Evolutionary conservation across 495 filamentous ascomycete species (phyloP).

Genomic region (Thozetella sp.): DNA sequence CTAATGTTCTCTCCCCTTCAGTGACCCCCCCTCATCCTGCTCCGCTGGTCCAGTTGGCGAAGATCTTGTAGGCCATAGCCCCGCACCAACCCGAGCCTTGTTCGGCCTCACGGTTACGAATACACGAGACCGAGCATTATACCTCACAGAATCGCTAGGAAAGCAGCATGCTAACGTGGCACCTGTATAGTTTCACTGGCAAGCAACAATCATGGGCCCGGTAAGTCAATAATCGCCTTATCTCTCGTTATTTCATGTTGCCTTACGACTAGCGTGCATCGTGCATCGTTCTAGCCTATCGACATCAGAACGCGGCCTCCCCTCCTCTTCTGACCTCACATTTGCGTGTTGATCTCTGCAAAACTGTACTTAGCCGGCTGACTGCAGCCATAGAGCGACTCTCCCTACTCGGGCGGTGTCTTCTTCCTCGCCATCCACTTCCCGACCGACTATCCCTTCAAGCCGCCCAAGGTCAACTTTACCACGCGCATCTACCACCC

Average conservation of each 20-base stretch:
- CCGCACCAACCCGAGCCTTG: constrained; percentile 12
- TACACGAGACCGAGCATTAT: neutral
- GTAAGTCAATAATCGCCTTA: constrained; percentile 68
- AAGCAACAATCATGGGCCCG: constrained; percentile 99
- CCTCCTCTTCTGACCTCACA: constrained; percentile 9
- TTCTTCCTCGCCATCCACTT: constrained; percentile 99
- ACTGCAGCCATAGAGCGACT: constrained; percentile 68
- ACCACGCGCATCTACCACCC: constrained; percentile 99
- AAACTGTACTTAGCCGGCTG: constrained; percentile 20
- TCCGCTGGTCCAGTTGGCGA: constrained; percentile 95
- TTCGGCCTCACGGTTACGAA: neutral
- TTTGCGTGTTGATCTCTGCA: neutral
- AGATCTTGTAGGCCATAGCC: constrained; percentile 79
- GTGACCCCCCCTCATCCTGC: constrained; percentile 98
- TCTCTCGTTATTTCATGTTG: constrained; percentile 1
- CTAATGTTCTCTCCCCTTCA: constrained; percentile 49
- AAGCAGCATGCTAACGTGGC: constrained; percentile 5
- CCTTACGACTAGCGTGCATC: no score
- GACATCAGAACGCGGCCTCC: neutral
- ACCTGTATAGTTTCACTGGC: constrained; percentile 89
- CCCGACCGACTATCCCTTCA: constrained; percentile 99
- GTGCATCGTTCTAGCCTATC: no score
- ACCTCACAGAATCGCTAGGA: constrained; percentile 13
- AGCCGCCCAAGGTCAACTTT: constrained; percentile 99
- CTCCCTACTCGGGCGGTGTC: constrained; percentile 94